Conservation (phyloP, 208 protist genomes). For the Angomonas desouzai region DNA sequence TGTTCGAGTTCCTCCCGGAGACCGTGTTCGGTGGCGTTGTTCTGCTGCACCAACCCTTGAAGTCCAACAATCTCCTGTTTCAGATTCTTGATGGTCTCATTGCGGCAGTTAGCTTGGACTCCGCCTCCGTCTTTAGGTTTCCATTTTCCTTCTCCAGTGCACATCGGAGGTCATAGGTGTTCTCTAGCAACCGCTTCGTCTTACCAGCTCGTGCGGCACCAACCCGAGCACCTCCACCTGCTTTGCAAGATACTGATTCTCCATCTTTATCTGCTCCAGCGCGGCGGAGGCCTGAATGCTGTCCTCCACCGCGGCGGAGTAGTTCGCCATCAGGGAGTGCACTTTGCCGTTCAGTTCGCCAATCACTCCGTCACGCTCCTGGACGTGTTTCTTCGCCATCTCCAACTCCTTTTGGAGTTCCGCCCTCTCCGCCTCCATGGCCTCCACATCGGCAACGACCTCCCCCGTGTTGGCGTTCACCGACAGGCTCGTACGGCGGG, state of each 20-base stretch:
- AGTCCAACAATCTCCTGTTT: conserved; percentile 48
- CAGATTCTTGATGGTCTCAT: conserved; percentile 21
- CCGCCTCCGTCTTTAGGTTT: conserved; percentile 6
- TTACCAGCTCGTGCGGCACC: conserved; percentile 45
- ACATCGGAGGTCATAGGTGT: conserved; percentile 22
- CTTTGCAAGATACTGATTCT: conserved; percentile 24
- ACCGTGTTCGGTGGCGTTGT: conserved; percentile 28
- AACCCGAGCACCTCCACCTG: conserved; percentile 33
- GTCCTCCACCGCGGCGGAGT: conserved; percentile 16
- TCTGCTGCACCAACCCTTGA: conserved; percentile 41
- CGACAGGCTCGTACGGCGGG: background rate
- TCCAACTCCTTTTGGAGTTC: conserved; percentile 16
- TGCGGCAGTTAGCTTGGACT: conserved; percentile 15
- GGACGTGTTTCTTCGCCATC: conserved; percentile 19
- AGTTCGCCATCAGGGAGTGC: conserved; percentile 15
- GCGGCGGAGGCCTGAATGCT: conserved; percentile 10
- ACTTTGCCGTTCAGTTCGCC: conserved; percentile 15
- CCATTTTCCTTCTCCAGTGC: conserved; percentile 10
- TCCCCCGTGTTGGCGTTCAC: background rate
- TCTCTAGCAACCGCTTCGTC: conserved; percentile 33
- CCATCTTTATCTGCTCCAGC: conserved; percentile 25
- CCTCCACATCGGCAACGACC: background rate
- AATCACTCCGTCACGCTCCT: conserved; percentile 7
- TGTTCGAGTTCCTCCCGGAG: conserved; percentile 32
- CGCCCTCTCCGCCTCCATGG: conserved; percentile 12